These are phyloP conservation scores for Microstegium vimineum DNA, from an alignment of 176 grass and related monocot species.

Conservation along the genomic window DNA sequence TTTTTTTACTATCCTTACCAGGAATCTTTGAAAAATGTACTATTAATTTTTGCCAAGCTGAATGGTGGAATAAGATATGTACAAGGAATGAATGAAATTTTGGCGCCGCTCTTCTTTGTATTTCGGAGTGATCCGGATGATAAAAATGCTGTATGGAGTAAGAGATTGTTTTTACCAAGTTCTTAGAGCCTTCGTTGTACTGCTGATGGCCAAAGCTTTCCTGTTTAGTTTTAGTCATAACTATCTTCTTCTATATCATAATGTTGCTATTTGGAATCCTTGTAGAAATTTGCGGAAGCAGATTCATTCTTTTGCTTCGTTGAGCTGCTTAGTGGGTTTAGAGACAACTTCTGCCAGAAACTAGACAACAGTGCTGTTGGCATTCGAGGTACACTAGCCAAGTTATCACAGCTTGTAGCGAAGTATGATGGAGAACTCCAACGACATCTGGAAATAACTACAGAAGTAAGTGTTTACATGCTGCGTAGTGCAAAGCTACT, in stretches of 20 bases:
- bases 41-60: constrained; percentile 82
- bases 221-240: background rate
- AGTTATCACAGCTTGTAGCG: constrained; percentile 55
- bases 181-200: background rate
- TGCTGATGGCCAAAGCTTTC: background rate
- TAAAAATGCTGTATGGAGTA: constrained; percentile 85
- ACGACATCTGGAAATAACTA: constrained; percentile 72
- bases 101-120: constrained; percentile 78
- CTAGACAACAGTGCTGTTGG: constrained; percentile 82
- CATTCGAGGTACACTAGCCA: constrained; percentile 72
- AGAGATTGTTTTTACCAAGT: constrained; percentile 27
- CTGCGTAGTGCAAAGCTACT: background rate
- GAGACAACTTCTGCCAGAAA: constrained; percentile 93
- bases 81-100: constrained; percentile 96
- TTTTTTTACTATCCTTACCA: constrained; percentile 23
- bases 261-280: constrained; percentile 3
- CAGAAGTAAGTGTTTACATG: constrained; percentile 51
- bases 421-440: constrained; percentile 73
- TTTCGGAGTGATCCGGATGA: constrained; percentile 76
- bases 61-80: constrained; percentile 94
- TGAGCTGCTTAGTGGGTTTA: constrained; percentile 74
- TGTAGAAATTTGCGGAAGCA: constrained; percentile 66
- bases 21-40: constrained; percentile 64
- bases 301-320: constrained; percentile 93
- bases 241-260: background rate